These are phyloP conservation scores for Malassezia caprae DNA, from an alignment of 1,284 basidiomycete genomes.

Conservation along the genomic window DNA sequence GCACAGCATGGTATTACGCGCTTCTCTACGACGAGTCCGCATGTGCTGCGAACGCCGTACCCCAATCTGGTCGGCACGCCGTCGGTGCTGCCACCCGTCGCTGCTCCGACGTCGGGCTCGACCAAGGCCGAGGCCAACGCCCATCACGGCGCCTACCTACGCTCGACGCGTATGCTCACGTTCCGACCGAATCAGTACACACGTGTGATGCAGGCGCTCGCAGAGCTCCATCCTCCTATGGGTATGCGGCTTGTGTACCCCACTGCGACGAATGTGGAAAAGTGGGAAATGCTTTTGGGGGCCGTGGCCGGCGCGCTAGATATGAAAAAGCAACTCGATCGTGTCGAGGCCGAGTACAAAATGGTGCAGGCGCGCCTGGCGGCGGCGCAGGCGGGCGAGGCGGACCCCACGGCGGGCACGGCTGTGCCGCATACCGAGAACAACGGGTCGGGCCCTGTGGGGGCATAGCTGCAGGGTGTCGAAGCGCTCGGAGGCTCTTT, in stretches of 20 bases:
- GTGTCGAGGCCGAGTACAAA: slow-evolving; percentile 30
- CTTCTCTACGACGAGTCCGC: slow-evolving; percentile 23
- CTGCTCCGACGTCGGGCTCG: slow-evolving; percentile 14
- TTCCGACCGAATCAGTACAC: slow-evolving; percentile 34
- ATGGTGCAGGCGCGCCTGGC: slow-evolving; percentile 15
- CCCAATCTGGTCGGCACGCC: slow-evolving; percentile 42
- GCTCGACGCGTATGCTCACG: slow-evolving; percentile 39
- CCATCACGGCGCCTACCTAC: slow-evolving; percentile 42
- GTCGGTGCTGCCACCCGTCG: slow-evolving; percentile 34
- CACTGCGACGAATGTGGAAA: slow-evolving; percentile 40
- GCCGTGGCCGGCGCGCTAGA: slow-evolving; percentile 44
- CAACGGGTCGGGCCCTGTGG: neutral
- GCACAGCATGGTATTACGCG: slow-evolving; percentile 41
- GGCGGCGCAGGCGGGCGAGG: neutral
- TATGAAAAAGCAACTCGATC: slow-evolving; percentile 42
- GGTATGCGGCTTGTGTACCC: slow-evolving; percentile 40
- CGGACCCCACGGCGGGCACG: neutral
- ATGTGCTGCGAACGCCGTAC: slow-evolving; percentile 26
- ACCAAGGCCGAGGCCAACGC: slow-evolving; percentile 17
- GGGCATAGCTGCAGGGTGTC: neutral
- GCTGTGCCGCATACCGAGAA: neutral
- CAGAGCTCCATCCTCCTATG: slow-evolving; percentile 33
- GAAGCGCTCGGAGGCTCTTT: no score
- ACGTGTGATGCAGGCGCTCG: slow-evolving; percentile 32
- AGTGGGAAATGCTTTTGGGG: slow-evolving; percentile 46